phyloP scores from a whole-genome alignment of 345 rosid genomes.

The Firmiana major region DNA sequence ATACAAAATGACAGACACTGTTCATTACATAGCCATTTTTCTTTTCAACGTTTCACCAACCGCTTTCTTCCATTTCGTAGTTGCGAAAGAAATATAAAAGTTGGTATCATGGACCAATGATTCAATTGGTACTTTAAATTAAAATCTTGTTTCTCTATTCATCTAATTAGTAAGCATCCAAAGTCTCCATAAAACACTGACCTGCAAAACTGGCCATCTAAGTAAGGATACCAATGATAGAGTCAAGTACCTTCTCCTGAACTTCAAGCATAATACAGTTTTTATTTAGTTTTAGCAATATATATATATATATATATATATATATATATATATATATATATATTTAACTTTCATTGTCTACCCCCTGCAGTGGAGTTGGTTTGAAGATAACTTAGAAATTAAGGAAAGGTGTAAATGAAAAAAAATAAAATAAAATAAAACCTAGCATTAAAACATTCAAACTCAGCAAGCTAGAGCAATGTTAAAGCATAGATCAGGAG shows the following conservation, averaged over 20 bases:
- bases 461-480: neutral
- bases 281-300: neutral
- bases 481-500: neutral
- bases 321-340: too few species aligned
- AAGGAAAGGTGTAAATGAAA: neutral
- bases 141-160: neutral
- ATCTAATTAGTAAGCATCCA: neutral
- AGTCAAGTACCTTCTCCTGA: neutral
- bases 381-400: conserved; percentile 1
- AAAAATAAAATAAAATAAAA: neutral
- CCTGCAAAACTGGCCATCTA: neutral
- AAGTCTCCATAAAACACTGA: neutral
- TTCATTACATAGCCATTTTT: neutral
- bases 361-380: neutral
- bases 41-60: neutral
- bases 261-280: neutral
- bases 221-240: neutral
- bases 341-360: neutral
- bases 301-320: too few species aligned
- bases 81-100: neutral
- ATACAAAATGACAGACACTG: neutral
- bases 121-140: neutral
- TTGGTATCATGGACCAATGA: neutral
- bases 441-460: neutral
- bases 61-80: neutral